Evolutionary conservation across 176 grass and related monocot species (phyloP).

Genomic region (Saccharum spontaneum): DNA sequence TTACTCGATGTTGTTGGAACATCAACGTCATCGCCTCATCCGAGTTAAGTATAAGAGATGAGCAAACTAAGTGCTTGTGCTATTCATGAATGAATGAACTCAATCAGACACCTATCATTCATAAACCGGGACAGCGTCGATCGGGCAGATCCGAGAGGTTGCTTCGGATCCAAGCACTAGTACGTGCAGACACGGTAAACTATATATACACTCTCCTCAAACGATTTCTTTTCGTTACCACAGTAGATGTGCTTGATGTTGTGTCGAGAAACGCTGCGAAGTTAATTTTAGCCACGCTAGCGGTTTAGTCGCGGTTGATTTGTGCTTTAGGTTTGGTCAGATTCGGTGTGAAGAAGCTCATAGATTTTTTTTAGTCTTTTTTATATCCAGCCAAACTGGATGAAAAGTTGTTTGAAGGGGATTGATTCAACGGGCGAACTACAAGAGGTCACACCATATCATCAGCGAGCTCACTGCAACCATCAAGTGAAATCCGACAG

Average conservation of each 20-base stretch:
- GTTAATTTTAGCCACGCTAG: not conserved
- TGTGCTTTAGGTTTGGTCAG: too few species aligned
- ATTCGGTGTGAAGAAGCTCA: not conserved
- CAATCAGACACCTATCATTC: not conserved
- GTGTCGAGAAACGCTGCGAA: too few species aligned
- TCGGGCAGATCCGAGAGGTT: not conserved
- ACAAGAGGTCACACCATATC: not conserved
- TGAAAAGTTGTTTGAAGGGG: not conserved
- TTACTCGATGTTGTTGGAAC: not conserved
- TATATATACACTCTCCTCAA: not conserved
- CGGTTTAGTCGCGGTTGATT: not conserved
- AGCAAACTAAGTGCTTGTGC: not conserved
- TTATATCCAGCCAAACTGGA: not conserved
- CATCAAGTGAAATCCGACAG: slow-evolving; percentile 1
- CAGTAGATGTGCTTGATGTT: not conserved
- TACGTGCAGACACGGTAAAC: not conserved
- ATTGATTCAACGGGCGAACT: not conserved
- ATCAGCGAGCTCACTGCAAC: not conserved
- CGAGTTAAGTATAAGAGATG: not conserved
- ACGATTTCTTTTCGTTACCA: too few species aligned
- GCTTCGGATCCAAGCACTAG: not conserved
- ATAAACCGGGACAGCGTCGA: not conserved
- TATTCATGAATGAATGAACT: not conserved
- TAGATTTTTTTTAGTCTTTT: not conserved
- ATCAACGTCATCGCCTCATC: not conserved